These are phyloP conservation scores for Melaleuca quinquenervia DNA, from an alignment of 345 rosid species.

Conservation along the genomic window DNA sequence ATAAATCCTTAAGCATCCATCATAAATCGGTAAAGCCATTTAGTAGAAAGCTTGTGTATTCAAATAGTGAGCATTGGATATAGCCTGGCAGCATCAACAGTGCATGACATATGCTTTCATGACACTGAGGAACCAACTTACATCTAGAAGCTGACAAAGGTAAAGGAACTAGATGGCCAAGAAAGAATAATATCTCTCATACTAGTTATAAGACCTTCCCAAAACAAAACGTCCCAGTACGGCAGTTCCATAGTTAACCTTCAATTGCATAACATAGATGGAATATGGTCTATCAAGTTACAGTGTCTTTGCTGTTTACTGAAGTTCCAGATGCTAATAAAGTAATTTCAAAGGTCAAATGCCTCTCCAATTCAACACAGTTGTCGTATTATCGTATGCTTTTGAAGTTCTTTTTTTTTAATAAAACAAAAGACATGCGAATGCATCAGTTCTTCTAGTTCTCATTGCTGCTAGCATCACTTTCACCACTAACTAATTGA, in stretches of 20 bases:
- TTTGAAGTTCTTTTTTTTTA: background rate
- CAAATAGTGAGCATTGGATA: background rate
- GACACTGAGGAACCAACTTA: background rate
- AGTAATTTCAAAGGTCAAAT: background rate
- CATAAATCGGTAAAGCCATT: background rate
- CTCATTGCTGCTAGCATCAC: background rate
- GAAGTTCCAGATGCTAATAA: background rate
- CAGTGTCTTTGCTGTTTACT: background rate
- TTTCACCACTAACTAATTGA: background rate
- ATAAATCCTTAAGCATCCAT: background rate
- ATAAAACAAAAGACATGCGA: background rate
- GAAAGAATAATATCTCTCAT: background rate
- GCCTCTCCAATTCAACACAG: background rate
- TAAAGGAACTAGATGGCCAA: background rate
- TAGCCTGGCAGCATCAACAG: background rate
- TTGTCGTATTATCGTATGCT: background rate
- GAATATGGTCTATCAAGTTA: background rate
- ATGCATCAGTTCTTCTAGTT: background rate
- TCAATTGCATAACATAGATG: background rate
- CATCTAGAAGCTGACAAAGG: background rate
- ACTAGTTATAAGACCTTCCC: background rate
- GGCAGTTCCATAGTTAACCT: background rate
- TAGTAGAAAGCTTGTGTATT: no score
- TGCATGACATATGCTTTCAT: background rate
- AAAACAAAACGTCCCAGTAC: background rate